phyloP scores from a whole-genome alignment of 495 filamentous ascomycete species.

The Aspergillus panamensis region DNA sequence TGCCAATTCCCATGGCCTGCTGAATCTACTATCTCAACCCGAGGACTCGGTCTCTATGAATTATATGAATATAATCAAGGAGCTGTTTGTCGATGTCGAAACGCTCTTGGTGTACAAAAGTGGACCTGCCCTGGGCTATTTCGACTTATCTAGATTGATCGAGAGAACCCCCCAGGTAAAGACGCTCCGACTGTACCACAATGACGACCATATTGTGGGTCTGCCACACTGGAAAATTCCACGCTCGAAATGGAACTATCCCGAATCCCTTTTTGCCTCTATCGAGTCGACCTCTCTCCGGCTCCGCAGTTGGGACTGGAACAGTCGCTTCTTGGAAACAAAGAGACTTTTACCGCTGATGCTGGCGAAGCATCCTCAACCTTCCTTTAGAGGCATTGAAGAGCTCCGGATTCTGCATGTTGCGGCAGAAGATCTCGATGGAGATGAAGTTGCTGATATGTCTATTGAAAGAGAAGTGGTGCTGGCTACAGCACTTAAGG shows the following conservation, averaged over 20 bases:
- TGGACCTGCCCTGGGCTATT: conserved; percentile 43
- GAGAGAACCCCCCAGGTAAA: conserved; percentile 42
- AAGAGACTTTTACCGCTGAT: conserved; percentile 50
- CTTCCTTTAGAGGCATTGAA: conserved; percentile 55
- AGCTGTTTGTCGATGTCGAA: conserved; percentile 63
- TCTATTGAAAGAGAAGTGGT: conserved; percentile 38
- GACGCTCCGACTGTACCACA: conserved; percentile 39
- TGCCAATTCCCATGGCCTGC: conserved; percentile 46
- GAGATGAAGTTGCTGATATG: conserved; percentile 16
- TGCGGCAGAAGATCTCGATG: conserved; percentile 36
- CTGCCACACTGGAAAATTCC: conserved; percentile 27
- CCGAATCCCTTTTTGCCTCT: conserved; percentile 54
- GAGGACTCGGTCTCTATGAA: conserved; percentile 41
- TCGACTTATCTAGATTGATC: conserved; percentile 43
- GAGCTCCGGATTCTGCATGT: conserved; percentile 65
- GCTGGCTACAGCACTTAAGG: conserved; percentile 54
- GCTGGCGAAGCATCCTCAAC: conserved; percentile 50
- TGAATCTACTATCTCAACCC: conserved; percentile 44
- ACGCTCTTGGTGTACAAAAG: conserved; percentile 41
- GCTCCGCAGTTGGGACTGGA: conserved; percentile 77
- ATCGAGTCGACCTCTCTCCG: conserved; percentile 43
- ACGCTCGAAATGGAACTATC: conserved; percentile 59
- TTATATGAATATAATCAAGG: conserved; percentile 66
- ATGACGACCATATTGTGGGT: conserved; percentile 33
- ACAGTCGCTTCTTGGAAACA: conserved; percentile 56